Evolutionary conservation across 2,329 filamentous ascomycete species (phyloP).

Genomic region (Ophiosphaerella korrae): DNA sequence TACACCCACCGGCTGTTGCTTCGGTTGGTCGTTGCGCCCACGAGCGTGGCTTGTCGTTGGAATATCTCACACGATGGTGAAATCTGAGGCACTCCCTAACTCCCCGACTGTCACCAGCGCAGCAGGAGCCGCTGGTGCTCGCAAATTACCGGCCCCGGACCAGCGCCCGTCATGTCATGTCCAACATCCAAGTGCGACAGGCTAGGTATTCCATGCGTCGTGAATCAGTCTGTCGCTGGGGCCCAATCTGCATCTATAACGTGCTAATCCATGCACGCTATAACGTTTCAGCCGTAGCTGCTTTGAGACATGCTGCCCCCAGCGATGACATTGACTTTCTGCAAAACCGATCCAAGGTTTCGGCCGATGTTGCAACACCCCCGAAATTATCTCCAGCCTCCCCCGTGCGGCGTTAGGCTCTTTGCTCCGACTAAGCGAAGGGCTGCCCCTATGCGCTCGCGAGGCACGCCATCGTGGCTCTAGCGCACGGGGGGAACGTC

Average conservation of each 20-base stretch:
- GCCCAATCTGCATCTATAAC: conserved; percentile 22
- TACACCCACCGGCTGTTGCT: conserved; percentile 31
- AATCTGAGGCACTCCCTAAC: not conserved
- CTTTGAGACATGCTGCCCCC: conserved; percentile 1
- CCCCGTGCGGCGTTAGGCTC: conserved; percentile 7
- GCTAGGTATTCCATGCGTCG: conserved; percentile 14
- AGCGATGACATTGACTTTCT: conserved; percentile 4
- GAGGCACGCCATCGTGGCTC: conserved; percentile 13
- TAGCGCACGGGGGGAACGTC: conserved; percentile 41
- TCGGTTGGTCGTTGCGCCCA: conserved; percentile 19
- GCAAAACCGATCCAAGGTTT: conserved; percentile 26
- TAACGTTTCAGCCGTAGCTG: conserved; percentile 26
- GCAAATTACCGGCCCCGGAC: not conserved
- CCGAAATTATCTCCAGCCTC: conserved; percentile 30
- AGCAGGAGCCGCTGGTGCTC: not conserved
- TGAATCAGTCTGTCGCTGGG: conserved; percentile 13
- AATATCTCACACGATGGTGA: conserved; percentile 4
- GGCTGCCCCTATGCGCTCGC: conserved; percentile 17
- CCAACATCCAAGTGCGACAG: conserved; percentile 6
- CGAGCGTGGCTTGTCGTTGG: conserved; percentile 7
- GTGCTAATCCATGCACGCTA: conserved; percentile 25
- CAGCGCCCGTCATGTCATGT: not conserved
- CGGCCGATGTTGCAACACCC: conserved; percentile 27
- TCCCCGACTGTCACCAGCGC: conserved; percentile 4
- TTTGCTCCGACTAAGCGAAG: conserved; percentile 12